Percentiles rank a stretch among this genome's conserved stretches.
Evolutionary conservation across 1,284 basidiomycete genomes (phyloP).

Genomic region (Wallemia mellicola): DNA sequence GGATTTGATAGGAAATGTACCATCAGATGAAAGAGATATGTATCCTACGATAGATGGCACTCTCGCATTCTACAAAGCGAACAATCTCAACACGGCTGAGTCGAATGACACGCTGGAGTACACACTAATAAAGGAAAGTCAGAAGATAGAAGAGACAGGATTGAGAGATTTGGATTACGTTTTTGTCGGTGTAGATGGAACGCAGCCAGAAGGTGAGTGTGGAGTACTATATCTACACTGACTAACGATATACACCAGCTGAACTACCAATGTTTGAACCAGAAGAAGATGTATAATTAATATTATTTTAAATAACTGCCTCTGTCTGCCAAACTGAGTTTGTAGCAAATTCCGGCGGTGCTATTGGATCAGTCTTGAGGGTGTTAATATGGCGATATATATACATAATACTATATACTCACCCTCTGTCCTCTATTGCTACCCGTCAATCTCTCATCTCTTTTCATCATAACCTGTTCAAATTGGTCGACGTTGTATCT

Average conservation of each 20-base stretch:
- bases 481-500: slow-evolving; percentile 14
- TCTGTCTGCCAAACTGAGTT: slow-evolving; percentile 1
- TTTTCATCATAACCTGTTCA: slow-evolving; percentile 14
- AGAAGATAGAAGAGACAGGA: background rate
- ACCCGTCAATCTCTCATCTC: slow-evolving; percentile 13
- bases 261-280: too few relatives aligned
- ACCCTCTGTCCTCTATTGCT: slow-evolving; percentile 13
- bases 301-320: background rate
- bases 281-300: background rate
- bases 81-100: background rate
- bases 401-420: slow-evolving; percentile 5
- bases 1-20: too few relatives aligned
- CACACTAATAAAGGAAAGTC: background rate
- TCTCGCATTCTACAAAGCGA: too few relatives aligned
- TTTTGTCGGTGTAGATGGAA: background rate
- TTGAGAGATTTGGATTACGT: background rate
- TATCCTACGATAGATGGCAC: too few relatives aligned
- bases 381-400: background rate
- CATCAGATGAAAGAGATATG: too few relatives aligned
- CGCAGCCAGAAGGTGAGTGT: background rate
- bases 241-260: too few relatives aligned
- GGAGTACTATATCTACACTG: too few relatives aligned
- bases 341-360: background rate
- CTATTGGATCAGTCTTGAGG: background rate
- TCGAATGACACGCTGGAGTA: background rate